These are phyloP conservation scores for Fonsecaea pedrosoi DNA, from an alignment of 2,329 filamentous ascomycete species.

Conservation along the genomic window DNA sequence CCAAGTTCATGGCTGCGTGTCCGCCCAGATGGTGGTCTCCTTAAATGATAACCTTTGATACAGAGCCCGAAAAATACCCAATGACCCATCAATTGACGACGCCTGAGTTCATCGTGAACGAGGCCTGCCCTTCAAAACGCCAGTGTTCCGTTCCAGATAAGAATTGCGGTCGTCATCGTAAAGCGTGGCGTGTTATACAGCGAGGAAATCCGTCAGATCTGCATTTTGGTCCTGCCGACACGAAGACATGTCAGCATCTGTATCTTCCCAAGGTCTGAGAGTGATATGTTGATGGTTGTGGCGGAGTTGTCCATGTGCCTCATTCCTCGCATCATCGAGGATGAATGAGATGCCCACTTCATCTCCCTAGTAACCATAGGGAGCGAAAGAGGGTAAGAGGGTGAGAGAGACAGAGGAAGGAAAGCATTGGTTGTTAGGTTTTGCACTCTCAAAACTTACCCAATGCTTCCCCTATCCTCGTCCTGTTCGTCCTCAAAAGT, in stretches of 20 bases:
- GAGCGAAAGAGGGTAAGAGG: too few relatives aligned
- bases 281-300: not conserved
- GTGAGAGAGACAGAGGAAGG: too few relatives aligned
- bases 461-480: too few relatives aligned
- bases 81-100: not conserved
- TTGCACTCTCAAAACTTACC: too few relatives aligned
- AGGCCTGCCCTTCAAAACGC: not conserved
- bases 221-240: slow-evolving; percentile 11
- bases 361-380: too few relatives aligned
- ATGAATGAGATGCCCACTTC: not conserved
- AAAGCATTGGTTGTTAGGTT: too few relatives aligned
- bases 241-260: slow-evolving; percentile 12
- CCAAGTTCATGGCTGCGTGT: not conserved
- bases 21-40: not conserved
- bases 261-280: not conserved
- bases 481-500: slow-evolving; percentile 25
- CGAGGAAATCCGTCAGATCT: slow-evolving; percentile 17
- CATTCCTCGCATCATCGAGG: not conserved
- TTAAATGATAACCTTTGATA: not conserved
- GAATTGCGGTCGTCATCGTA: not conserved
- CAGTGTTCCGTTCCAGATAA: not conserved
- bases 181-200: slow-evolving; percentile 10
- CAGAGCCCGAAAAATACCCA: not conserved
- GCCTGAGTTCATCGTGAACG: not conserved
- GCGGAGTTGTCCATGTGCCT: not conserved